Evolutionary conservation across 1,139 yeast species (phyloP).

Genomic region (Saccharomyces hybrid): DNA sequence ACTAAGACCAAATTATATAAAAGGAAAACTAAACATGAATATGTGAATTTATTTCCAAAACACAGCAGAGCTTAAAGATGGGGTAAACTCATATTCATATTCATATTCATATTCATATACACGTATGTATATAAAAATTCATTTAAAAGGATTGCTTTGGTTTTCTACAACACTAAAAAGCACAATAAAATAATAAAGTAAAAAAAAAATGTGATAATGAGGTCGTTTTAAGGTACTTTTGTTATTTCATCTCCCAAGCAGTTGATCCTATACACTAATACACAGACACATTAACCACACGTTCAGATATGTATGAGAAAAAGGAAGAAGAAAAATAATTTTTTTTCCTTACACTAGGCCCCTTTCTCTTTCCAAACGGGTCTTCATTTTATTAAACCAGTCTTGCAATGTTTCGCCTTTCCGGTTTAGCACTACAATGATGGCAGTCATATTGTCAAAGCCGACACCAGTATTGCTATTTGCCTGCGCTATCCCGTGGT

Average conservation of each 20-base stretch:
- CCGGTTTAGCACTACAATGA: constrained; percentile 53
- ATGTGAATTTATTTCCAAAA: neutral
- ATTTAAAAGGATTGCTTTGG: neutral
- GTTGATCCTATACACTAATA: neutral
- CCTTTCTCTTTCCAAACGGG: constrained; percentile 43
- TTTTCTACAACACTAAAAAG: neutral
- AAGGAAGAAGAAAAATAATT: neutral
- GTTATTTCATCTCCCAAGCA: neutral
- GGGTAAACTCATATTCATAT: neutral
- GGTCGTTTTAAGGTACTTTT: neutral
- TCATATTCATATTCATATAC: neutral
- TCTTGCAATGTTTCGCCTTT: constrained; percentile 39
- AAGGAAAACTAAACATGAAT: neutral
- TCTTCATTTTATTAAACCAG: constrained; percentile 52
- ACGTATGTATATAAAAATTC: neutral
- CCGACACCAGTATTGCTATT: constrained; percentile 70
- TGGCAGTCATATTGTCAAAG: constrained; percentile 71
- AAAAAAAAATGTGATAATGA: neutral
- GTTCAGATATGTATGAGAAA: neutral
- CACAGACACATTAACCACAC: neutral
- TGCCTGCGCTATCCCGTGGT: constrained; percentile 65
- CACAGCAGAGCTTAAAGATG: too few species aligned
- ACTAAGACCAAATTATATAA: neutral
- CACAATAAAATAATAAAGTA: neutral
- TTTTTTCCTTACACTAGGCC: constrained; percentile 13